A percentile compares a stretch with the other conserved stretches of the same genome.
Conservation (phyloP, 805 yeast genomes). For the Allodekkera sacchari region DNA sequence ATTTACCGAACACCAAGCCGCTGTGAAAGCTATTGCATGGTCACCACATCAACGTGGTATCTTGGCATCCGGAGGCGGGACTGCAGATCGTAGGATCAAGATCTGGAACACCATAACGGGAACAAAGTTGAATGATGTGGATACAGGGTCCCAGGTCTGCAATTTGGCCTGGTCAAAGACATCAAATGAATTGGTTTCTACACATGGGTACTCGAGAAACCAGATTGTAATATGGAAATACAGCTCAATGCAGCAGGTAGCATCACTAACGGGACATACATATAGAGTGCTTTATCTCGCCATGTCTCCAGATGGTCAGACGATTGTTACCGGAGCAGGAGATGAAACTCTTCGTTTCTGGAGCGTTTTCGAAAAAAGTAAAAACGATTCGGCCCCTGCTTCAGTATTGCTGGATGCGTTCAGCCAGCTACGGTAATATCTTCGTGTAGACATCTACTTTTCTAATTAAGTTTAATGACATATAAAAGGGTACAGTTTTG, state of each 20-base stretch:
- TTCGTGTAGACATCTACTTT: too few species aligned
- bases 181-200: constrained; percentile 85
- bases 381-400: constrained; percentile 47
- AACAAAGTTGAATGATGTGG: constrained; percentile 62
- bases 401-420: constrained; percentile 67
- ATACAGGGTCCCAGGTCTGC: constrained; percentile 95
- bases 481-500: too few species aligned
- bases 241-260: constrained; percentile 86
- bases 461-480: too few species aligned
- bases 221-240: constrained; percentile 93
- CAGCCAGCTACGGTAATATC: constrained; percentile 61
- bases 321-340: constrained; percentile 97
- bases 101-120: constrained; percentile 91
- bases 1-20: constrained; percentile 83
- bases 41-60: constrained; percentile 94
- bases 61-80: constrained; percentile 94
- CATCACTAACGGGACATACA: constrained; percentile 90
- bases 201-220: constrained; percentile 89
- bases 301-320: constrained; percentile 91
- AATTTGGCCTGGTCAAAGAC: constrained; percentile 89
- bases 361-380: constrained; percentile 84
- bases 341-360: constrained; percentile 94
- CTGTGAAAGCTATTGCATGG: constrained; percentile 96
- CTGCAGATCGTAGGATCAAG: constrained; percentile 83
- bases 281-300: constrained; percentile 84